These are phyloP conservation scores for Sporothrix schenckii DNA, from an alignment of 2,329 filamentous ascomycete species.

Conservation along the genomic window DNA sequence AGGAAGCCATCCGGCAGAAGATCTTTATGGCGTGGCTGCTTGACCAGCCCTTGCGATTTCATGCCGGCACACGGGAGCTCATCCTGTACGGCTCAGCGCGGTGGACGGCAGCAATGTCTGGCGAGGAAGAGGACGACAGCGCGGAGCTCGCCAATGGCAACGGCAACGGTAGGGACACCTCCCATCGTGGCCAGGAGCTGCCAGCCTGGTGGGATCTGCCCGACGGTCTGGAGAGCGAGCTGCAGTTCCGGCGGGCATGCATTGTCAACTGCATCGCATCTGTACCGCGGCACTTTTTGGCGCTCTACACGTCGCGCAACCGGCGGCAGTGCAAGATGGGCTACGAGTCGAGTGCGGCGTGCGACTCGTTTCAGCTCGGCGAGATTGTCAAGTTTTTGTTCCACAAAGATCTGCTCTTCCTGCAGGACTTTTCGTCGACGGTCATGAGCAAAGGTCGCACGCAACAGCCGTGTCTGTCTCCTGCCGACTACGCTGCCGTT, in stretches of 20 bases:
- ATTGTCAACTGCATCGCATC: conserved; percentile 71
- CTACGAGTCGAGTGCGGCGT: conserved; percentile 71
- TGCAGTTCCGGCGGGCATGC: conserved; percentile 66
- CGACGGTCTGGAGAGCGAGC: conserved; percentile 66
- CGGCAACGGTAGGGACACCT: conserved; percentile 38
- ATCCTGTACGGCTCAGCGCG: conserved; percentile 66
- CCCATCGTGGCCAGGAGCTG: conserved; percentile 34
- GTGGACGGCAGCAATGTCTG: conserved; percentile 50
- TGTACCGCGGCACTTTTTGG: conserved; percentile 68
- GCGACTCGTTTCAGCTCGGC: conserved; percentile 77
- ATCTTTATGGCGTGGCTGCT: conserved; percentile 68
- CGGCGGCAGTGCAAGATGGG: conserved; percentile 70
- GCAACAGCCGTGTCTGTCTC: neutral
- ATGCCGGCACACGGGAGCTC: conserved; percentile 64
- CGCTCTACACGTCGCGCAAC: conserved; percentile 67
- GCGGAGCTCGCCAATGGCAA: conserved; percentile 38
- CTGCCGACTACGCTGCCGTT: conserved; percentile 41
- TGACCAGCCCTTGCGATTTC: conserved; percentile 63
- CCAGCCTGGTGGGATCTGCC: conserved; percentile 74
- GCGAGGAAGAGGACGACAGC: conserved; percentile 41
- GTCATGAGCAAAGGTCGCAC: conserved; percentile 36
- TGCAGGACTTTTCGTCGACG: conserved; percentile 57
- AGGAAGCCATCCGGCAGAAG: conserved; percentile 71
- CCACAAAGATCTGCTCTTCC: conserved; percentile 61
- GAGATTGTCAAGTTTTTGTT: conserved; percentile 74